Evolutionary conservation across 495 filamentous ascomycete species (phyloP).

Genomic region (Podospora didyma): DNA sequence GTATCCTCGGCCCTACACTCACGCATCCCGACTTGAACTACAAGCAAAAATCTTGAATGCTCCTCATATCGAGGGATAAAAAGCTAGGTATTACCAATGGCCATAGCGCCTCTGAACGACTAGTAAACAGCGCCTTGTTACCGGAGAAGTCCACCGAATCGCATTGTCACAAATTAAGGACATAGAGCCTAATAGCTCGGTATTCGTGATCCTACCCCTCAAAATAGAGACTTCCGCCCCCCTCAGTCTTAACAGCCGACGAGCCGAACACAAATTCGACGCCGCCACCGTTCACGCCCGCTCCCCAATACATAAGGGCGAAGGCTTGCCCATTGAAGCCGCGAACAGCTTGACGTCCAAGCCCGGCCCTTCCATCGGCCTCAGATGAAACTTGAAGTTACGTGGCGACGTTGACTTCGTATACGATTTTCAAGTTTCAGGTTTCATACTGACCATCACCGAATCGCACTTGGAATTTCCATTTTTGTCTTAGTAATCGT

Average conservation of each 20-base stretch:
- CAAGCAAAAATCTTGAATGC: constrained; percentile 6
- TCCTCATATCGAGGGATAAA: constrained; percentile 17
- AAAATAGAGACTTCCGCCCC: background rate
- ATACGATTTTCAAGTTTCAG: too few relatives aligned
- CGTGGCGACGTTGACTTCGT: constrained; percentile 6
- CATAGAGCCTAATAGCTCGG: constrained; percentile 10
- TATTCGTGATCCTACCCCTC: constrained; percentile 4
- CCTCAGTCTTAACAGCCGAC: constrained; percentile 4
- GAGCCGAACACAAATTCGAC: constrained; percentile 30
- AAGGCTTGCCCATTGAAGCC: constrained; percentile 23
- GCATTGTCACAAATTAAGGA: constrained; percentile 19
- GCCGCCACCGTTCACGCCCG: constrained; percentile 25
- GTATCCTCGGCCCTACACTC: background rate
- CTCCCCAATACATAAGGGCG: constrained; percentile 28
- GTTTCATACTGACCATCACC: background rate
- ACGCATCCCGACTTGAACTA: constrained; percentile 12
- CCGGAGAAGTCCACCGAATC: constrained; percentile 9
- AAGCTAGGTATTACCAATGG: constrained; percentile 16
- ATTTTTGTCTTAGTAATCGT: background rate
- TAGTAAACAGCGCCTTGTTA: constrained; percentile 16
- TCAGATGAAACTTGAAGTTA: constrained; percentile 25
- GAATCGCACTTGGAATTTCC: constrained; percentile 6
- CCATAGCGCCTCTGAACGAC: constrained; percentile 18
- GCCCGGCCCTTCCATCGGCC: constrained; percentile 8
- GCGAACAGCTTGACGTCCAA: constrained; percentile 17